Percentiles rank a stretch among this genome's conserved stretches.
Evolutionary conservation across 306 rosid species (phyloP).

Genomic region (Ziziphus jujuba): DNA sequence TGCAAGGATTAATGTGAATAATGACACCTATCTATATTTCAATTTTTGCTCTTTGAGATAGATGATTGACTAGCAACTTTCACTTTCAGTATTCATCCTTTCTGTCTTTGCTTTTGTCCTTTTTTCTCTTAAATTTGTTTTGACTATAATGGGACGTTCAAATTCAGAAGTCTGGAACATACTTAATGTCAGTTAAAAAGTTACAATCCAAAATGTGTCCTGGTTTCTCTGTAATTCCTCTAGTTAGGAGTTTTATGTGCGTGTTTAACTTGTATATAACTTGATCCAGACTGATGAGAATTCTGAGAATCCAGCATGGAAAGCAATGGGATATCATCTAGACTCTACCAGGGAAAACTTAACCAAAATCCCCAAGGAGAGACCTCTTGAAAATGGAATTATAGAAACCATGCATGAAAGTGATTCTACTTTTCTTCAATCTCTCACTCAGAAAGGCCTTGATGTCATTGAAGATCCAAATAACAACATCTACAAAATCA

Average conservation of each 20-base stretch:
- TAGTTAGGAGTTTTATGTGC: background rate
- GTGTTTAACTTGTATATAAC: background rate
- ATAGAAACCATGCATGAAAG: constrained; percentile 56
- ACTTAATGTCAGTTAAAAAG: too few species aligned
- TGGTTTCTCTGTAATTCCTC: background rate
- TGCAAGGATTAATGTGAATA: too few species aligned
- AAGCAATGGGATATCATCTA: constrained; percentile 64
- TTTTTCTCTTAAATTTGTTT: too few species aligned
- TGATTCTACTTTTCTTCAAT: constrained; percentile 47
- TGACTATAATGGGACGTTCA: too few species aligned
- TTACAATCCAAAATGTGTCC: too few species aligned
- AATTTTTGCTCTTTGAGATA: too few species aligned
- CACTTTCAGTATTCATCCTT: too few species aligned
- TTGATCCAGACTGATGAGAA: constrained; percentile 54
- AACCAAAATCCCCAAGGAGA: constrained; percentile 36
- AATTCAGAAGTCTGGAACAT: too few species aligned
- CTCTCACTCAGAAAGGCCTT: constrained; percentile 68
- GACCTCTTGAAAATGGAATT: constrained; percentile 77
- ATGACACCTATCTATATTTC: too few species aligned
- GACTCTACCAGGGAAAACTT: constrained; percentile 46
- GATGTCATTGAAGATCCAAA: constrained; percentile 46
- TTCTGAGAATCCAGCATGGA: constrained; percentile 61
- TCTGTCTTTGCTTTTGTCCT: too few species aligned
- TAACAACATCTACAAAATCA: constrained; percentile 54
- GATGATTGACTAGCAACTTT: too few species aligned